Percentiles rank a stretch among this genome's conserved stretches.
These are phyloP conservation scores for Mucor ambiguus DNA, from an alignment of 371 early-diverging fungal genomes.

Conservation along the genomic window DNA sequence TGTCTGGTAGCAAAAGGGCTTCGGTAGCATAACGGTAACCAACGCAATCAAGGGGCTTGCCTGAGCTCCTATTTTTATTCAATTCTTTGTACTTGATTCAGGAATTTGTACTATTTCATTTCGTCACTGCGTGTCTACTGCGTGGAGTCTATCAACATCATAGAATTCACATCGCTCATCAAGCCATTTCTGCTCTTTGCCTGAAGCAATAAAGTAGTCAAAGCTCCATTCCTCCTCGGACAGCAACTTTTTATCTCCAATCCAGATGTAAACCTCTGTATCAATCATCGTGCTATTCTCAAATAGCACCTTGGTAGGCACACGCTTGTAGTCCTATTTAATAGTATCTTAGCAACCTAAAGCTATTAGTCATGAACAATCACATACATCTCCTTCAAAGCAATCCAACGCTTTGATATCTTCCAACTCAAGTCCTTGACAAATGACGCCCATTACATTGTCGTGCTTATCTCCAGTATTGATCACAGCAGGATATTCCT, in stretches of 20 bases:
- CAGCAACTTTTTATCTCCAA: conserved; percentile 26
- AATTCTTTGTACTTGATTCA: background rate
- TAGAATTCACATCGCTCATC: conserved; percentile 30
- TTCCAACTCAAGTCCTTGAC: conserved; percentile 28
- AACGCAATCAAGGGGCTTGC: background rate
- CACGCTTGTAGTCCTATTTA: conserved; percentile 41
- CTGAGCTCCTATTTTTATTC: background rate
- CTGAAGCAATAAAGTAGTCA: conserved; percentile 16
- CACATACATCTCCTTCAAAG: conserved; percentile 47
- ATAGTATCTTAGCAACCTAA: background rate
- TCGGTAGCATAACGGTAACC: background rate
- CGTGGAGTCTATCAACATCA: conserved; percentile 15
- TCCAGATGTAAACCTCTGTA: conserved; percentile 43
- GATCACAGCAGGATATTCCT: conserved; percentile 42
- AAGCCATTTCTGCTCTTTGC: conserved; percentile 32
- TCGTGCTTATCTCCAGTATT: conserved; percentile 25
- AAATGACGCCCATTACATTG: conserved; percentile 32
- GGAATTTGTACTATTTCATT: background rate
- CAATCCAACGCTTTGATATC: conserved; percentile 39
- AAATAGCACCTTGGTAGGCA: conserved; percentile 16
- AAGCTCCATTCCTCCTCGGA: conserved; percentile 38
- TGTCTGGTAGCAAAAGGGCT: background rate
- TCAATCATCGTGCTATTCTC: conserved; percentile 1
- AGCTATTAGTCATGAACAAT: background rate
- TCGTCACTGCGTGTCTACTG: background rate